Evolutionary conservation across 305 asterid genomes (phyloP), one percentile per base, ranked within the genome.

Genomic region (Fraxinus dipetala): DNA sequence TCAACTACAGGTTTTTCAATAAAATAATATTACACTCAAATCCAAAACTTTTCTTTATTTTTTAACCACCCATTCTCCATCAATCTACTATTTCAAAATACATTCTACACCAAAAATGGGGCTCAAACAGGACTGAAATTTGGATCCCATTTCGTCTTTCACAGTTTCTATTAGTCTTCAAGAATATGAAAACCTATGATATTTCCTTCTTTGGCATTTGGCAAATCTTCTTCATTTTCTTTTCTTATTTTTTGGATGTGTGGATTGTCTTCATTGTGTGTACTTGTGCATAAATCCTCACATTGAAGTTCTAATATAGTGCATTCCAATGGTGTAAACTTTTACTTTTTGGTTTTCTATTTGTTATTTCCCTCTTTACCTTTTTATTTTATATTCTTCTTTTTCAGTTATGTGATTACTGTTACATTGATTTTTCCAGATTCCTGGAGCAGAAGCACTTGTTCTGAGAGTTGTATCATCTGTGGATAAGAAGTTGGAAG

Each of bases 401-500:
- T 78, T 31, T 72, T 9, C 77, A 72, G 28, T 72, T 35, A 7
- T 34, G 31, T 72, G 77, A 18, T 78, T 7, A 30, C 73, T 69
- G 35, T 80, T 82, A 51, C 80, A 40, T 75, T 78, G 79, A 73
- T 80, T 87, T 83, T 85, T 77, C 77, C 92, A 96, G 99, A 90
- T 96, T 85, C 95, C 98, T 8, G 99, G 98, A 85, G 99, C 94
- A 77, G 98, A 96, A 22, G 88, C 97, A 76, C 99, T 96, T 86
- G 98, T 96, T 82, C 91, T 96, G 20, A 89, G 99, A 88, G 97
- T 96, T 81, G 99, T 96, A 36, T 96, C 98, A 78, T 95, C 98
- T 30, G 98, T 96, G 85, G 98, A 96, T 95, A 96, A 96, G 89
- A 96, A 95, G 88, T 86, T 95, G 90, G 98, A 96, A 82, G 98